A percentile compares a stretch with the other conserved stretches of the same genome.
Conservation (phyloP, 208 protist genomes). For the Herpetomonas tarakana region DNA sequence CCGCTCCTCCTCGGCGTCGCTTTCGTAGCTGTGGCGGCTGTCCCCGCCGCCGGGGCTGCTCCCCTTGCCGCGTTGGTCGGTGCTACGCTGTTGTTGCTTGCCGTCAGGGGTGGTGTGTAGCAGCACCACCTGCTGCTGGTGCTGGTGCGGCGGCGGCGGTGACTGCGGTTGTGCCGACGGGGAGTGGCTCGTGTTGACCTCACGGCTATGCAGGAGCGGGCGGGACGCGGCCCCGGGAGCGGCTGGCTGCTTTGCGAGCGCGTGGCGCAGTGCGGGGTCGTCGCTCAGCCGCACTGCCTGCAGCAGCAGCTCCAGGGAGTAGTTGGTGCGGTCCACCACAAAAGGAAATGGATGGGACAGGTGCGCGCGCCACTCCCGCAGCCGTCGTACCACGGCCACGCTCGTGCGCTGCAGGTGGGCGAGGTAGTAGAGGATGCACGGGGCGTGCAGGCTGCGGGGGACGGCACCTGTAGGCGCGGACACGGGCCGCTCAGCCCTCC, state of each 20-base stretch:
- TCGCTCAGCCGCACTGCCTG: slow-evolving; percentile 24
- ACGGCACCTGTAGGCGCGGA: not conserved
- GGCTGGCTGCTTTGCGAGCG: slow-evolving; percentile 10
- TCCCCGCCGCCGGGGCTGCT: too few species aligned
- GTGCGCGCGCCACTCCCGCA: slow-evolving; percentile 18
- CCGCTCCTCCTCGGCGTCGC: not conserved
- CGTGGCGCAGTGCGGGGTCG: slow-evolving; percentile 16
- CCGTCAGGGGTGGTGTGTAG: too few species aligned
- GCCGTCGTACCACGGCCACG: slow-evolving; percentile 28
- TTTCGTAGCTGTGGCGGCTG: too few species aligned
- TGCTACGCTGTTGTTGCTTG: too few species aligned
- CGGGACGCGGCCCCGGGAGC: too few species aligned
- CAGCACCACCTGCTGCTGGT: too few species aligned
- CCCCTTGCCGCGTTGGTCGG: too few species aligned
- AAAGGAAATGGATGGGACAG: slow-evolving; percentile 27
- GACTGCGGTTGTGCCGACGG: too few species aligned
- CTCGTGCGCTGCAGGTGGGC: slow-evolving; percentile 31
- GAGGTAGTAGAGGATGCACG: slow-evolving; percentile 36
- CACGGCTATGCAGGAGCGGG: too few species aligned
- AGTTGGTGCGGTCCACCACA: slow-evolving; percentile 37
- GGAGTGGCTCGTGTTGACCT: too few species aligned
- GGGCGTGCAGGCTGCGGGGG: slow-evolving; percentile 18
- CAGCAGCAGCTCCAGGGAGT: slow-evolving; percentile 31
- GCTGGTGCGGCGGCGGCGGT: too few species aligned
- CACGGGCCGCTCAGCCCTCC: not conserved